A percentile compares a stretch with the other conserved stretches of the same genome.
Evolutionary conservation across 495 filamentous ascomycete species (phyloP).

Genomic region (Tuber melanosporum): DNA sequence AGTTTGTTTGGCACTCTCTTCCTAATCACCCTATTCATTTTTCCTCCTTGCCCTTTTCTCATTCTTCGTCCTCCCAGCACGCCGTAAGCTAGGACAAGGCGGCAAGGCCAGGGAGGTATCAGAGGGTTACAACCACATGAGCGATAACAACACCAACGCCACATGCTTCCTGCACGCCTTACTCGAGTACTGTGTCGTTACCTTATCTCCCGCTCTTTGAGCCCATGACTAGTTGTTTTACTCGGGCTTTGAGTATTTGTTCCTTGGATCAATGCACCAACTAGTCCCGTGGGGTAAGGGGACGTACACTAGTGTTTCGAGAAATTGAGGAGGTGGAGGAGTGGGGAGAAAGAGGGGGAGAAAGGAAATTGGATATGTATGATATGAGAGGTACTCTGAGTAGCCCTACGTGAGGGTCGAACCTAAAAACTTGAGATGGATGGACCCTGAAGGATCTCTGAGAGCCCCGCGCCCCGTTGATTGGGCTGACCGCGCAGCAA

Average conservation of each 20-base stretch:
- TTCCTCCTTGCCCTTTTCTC: background rate
- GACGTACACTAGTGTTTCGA: background rate
- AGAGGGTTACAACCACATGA: background rate
- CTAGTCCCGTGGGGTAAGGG: background rate
- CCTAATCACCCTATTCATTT: background rate
- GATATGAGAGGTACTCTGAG: background rate
- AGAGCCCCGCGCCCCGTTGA: constrained; percentile 49
- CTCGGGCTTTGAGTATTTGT: background rate
- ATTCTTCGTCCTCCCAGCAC: background rate
- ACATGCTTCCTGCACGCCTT: background rate
- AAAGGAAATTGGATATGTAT: background rate
- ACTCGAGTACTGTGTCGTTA: background rate
- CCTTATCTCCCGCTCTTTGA: background rate
- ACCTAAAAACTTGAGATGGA: constrained; percentile 55
- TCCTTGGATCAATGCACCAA: background rate
- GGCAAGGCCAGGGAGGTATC: background rate
- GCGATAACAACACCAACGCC: background rate
- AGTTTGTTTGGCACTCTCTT: background rate
- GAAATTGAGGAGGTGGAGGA: background rate
- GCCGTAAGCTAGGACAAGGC: background rate
- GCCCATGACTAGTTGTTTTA: background rate
- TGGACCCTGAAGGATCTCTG: constrained; percentile 38
- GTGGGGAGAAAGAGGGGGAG: background rate
- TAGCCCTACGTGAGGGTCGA: constrained; percentile 54
- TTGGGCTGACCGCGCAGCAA: too few species aligned